Conservation (phyloP, 352 stramenopile species). For the Elongisporangium senticosum region DNA sequence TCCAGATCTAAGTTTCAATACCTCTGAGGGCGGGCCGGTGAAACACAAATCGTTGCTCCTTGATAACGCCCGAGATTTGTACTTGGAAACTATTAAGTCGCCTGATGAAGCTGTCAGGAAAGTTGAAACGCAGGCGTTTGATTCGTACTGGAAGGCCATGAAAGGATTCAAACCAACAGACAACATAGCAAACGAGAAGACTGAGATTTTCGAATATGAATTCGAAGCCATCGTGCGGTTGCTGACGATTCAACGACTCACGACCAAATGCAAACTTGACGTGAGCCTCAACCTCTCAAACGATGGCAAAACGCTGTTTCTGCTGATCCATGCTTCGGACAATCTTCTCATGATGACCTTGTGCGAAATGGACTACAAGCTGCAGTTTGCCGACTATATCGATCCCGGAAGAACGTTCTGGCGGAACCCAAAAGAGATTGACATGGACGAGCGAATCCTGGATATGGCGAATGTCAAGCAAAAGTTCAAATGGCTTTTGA, state of each 20-base stretch:
- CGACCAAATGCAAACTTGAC: slow-evolving; percentile 42
- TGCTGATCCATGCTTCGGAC: slow-evolving; percentile 52
- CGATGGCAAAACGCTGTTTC: slow-evolving; percentile 35
- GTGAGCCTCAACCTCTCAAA: slow-evolving; percentile 48
- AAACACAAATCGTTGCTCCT: slow-evolving; percentile 5
- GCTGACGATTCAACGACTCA: slow-evolving; percentile 47
- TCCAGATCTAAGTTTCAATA: background rate
- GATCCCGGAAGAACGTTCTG: slow-evolving; percentile 50
- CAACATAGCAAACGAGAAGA: background rate
- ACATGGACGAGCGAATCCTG: slow-evolving; percentile 35
- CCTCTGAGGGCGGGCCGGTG: too few relatives aligned
- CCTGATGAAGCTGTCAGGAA: slow-evolving; percentile 7
- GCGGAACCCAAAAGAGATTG: slow-evolving; percentile 35
- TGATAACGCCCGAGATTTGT: slow-evolving; percentile 11
- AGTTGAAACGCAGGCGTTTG: slow-evolving; percentile 13
- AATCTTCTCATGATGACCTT: slow-evolving; percentile 58
- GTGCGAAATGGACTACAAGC: slow-evolving; percentile 42
- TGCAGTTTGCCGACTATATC: slow-evolving; percentile 53
- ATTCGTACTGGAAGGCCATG: slow-evolving; percentile 20
- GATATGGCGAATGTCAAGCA: slow-evolving; percentile 43
- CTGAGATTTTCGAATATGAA: slow-evolving; percentile 4
- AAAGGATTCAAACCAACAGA: slow-evolving; percentile 3
- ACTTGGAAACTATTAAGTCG: slow-evolving; percentile 15
- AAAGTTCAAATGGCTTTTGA: slow-evolving; percentile 41
- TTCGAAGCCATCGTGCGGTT: slow-evolving; percentile 59